Evolutionary conservation across 2,329 filamentous ascomycete genomes (phyloP).

Genomic region (Esteya vermicola): DNA sequence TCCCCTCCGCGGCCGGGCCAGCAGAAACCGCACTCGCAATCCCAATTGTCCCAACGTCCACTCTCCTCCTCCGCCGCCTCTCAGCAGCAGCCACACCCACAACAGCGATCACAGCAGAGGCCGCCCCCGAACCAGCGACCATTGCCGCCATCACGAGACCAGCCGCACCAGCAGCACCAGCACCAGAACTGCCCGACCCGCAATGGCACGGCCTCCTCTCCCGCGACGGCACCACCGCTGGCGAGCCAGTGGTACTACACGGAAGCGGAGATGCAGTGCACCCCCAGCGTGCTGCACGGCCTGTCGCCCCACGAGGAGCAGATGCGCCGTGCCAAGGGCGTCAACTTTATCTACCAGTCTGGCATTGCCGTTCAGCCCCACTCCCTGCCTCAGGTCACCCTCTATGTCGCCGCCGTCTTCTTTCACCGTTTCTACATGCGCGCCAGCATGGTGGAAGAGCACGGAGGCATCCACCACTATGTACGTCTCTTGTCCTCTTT

Average conservation of each 20-base stretch:
- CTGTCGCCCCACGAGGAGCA: slow-evolving; percentile 65
- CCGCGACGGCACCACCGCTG: slow-evolving; percentile 5
- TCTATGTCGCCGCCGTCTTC: slow-evolving; percentile 86
- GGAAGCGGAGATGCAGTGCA: slow-evolving; percentile 64
- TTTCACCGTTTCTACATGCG: slow-evolving; percentile 96
- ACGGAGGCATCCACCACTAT: slow-evolving; percentile 76
- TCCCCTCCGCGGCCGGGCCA: slow-evolving; percentile 33
- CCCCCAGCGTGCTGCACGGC: slow-evolving; percentile 75
- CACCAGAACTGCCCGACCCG: not conserved
- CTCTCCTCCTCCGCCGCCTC: no score
- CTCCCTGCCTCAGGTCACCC: slow-evolving; percentile 67
- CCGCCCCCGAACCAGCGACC: no score
- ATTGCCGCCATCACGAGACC: not conserved
- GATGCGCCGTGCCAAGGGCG: slow-evolving; percentile 70
- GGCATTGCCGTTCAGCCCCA: slow-evolving; percentile 67
- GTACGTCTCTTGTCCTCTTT: slow-evolving; percentile 33
- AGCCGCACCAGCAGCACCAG: not conserved
- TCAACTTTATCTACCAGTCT: slow-evolving; percentile 93
- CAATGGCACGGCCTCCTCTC: not conserved
- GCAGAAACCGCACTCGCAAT: not conserved
- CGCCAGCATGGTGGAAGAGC: slow-evolving; percentile 62
- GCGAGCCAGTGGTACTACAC: slow-evolving; percentile 78
- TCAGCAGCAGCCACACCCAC: slow-evolving; percentile 12
- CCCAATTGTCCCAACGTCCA: no score
- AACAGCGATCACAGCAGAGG: not conserved